phyloP scores from a whole-genome alignment of 164 flowering plant genomes.

The grape (Vitis vinifera) region ASM3070453v1 NC_081809.1:18698501-18699000 shows the following conservation, averaged over 20 bases:
- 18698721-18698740: not conserved
- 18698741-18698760: too few relatives aligned
- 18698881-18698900: conserved; percentile 3
- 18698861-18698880: not conserved
- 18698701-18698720: too few relatives aligned
- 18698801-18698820: not conserved
- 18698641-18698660: conserved; percentile 81
- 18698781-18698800: too few relatives aligned
- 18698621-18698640: conserved; percentile 57
- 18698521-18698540: conserved; percentile 89
- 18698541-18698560: conserved; percentile 87
- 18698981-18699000: not conserved
- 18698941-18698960: not conserved
- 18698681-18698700: conserved; percentile 62
- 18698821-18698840: not conserved
- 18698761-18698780: too few relatives aligned
- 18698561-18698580: conserved; percentile 89
- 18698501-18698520: conserved; percentile 98
- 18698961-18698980: not conserved
- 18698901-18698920: conserved; percentile 38
- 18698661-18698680: conserved; percentile 92
- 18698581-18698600: conserved; percentile 46
- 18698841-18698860: not conserved
- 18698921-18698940: conserved; percentile 18
- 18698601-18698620: conserved; percentile 29